These are phyloP conservation scores for Corynespora cassiicola DNA, from an alignment of 2,329 filamentous ascomycete genomes.

Conservation along the genomic window DNA sequence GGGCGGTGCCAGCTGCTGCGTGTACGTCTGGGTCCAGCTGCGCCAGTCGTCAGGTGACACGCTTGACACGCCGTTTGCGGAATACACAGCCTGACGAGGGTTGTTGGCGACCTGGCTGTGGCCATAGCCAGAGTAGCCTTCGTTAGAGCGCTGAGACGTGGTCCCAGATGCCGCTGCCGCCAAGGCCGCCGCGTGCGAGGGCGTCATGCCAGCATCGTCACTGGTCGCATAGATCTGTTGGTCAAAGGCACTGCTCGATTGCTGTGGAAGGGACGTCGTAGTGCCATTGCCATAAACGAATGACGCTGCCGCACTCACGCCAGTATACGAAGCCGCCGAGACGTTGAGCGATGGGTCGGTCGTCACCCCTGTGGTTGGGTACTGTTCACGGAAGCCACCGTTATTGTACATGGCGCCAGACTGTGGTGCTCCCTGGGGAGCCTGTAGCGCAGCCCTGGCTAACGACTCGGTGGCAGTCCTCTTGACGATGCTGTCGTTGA, in stretches of 20 bases:
- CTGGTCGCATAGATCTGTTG: slow-evolving; percentile 32
- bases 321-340: slow-evolving; percentile 28
- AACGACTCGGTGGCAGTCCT: slow-evolving; percentile 53
- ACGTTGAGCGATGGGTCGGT: slow-evolving; percentile 28
- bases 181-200: slow-evolving; percentile 37
- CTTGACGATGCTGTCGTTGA: slow-evolving; percentile 53
- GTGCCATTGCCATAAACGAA: slow-evolving; percentile 36
- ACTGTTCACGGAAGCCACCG: slow-evolving; percentile 30
- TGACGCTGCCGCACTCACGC: slow-evolving; percentile 15
- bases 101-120: slow-evolving; percentile 22
- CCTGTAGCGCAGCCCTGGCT: slow-evolving; percentile 43
- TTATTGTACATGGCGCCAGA: slow-evolving; percentile 29
- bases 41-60: slow-evolving; percentile 41
- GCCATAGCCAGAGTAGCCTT: slow-evolving; percentile 30
- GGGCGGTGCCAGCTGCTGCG: slow-evolving; percentile 30
- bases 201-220: slow-evolving; percentile 33
- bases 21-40: slow-evolving; percentile 42
- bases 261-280: slow-evolving; percentile 27
- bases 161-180: slow-evolving; percentile 30
- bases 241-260: slow-evolving; percentile 27
- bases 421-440: slow-evolving; percentile 27
- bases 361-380: slow-evolving; percentile 20
- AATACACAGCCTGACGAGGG: slow-evolving; percentile 27
- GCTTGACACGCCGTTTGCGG: slow-evolving; percentile 29
- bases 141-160: slow-evolving; percentile 24